Evolutionary conservation across 768 basidiomycete genomes (phyloP).

Genomic region (Lentinula detonsa): DNA sequence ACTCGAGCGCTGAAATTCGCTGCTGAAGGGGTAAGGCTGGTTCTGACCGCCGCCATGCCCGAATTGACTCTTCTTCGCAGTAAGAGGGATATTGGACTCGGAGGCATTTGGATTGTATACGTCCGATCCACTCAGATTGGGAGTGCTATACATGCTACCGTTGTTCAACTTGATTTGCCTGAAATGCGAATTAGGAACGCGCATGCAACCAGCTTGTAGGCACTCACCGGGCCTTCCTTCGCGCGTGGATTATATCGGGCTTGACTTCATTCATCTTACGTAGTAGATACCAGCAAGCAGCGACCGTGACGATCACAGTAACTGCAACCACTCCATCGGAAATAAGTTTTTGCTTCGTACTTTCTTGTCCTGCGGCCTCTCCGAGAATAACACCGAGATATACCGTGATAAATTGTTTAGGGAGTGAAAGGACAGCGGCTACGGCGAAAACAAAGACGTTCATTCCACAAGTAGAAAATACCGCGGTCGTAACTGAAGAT

Average conservation of each 20-base stretch:
- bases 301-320: slow-evolving; percentile 65
- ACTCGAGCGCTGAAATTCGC: slow-evolving; percentile 1
- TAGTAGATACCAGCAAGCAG: slow-evolving; percentile 83
- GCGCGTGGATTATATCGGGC: slow-evolving; percentile 57
- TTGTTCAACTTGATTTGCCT: slow-evolving; percentile 51
- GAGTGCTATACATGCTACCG: slow-evolving; percentile 11
- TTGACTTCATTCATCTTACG: slow-evolving; percentile 65
- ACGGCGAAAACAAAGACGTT: slow-evolving; percentile 67
- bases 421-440: slow-evolving; percentile 78
- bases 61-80: slow-evolving; percentile 1
- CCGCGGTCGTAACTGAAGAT: slow-evolving; percentile 72
- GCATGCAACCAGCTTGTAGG: background rate
- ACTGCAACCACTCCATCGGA: slow-evolving; percentile 62
- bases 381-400: slow-evolving; percentile 84
- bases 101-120: slow-evolving; percentile 26
- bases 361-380: slow-evolving; percentile 32
- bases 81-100: slow-evolving; percentile 29
- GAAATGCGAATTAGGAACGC: background rate
- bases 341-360: slow-evolving; percentile 53
- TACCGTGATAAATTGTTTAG: slow-evolving; percentile 89
- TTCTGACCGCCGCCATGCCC: background rate
- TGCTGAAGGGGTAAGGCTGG: slow-evolving; percentile 6
- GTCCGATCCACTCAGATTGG: slow-evolving; percentile 4
- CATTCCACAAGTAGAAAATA: slow-evolving; percentile 91
- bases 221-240: slow-evolving; percentile 62